phyloP scores from a whole-genome alignment of 2,329 filamentous ascomycete species.

The Alternaria sp. region DNA sequence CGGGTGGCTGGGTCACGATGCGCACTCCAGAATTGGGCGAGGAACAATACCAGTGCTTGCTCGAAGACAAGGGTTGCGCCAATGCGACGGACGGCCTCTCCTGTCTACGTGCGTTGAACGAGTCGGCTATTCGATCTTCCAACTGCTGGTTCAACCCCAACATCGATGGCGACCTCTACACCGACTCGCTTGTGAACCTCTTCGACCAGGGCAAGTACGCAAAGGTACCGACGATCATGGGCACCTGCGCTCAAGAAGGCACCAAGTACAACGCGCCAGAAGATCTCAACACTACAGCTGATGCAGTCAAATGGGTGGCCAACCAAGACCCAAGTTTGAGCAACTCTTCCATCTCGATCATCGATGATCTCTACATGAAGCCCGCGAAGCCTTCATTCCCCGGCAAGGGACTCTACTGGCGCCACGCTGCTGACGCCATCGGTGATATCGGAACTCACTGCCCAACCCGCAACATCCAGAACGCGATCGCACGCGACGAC shows the following conservation, averaged over 20 bases:
- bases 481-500: slow-evolving; percentile 50
- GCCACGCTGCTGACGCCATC: slow-evolving; percentile 66
- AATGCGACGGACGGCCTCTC: slow-evolving; percentile 52
- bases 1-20: slow-evolving; percentile 61
- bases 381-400: slow-evolving; percentile 54
- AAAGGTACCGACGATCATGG: slow-evolving; percentile 64
- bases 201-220: slow-evolving; percentile 61
- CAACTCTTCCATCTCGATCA: slow-evolving; percentile 58
- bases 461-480: slow-evolving; percentile 66
- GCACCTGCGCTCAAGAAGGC: slow-evolving; percentile 70
- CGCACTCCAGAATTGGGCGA: slow-evolving; percentile 60
- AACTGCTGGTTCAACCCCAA: slow-evolving; percentile 59
- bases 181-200: slow-evolving; percentile 59
- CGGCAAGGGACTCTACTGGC: slow-evolving; percentile 64
- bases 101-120: slow-evolving; percentile 60
- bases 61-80: slow-evolving; percentile 59
- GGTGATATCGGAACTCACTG: slow-evolving; percentile 74
- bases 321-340: slow-evolving; percentile 67
- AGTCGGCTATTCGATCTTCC: slow-evolving; percentile 54
- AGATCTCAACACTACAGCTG: slow-evolving; percentile 56
- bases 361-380: slow-evolving; percentile 67
- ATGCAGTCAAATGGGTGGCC: slow-evolving; percentile 65
- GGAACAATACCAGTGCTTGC: slow-evolving; percentile 62
- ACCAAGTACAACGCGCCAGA: slow-evolving; percentile 65
- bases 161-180: slow-evolving; percentile 62